phyloP scores from a whole-genome alignment of 257 asterid genomes.

The Plantago ovata region DNA sequence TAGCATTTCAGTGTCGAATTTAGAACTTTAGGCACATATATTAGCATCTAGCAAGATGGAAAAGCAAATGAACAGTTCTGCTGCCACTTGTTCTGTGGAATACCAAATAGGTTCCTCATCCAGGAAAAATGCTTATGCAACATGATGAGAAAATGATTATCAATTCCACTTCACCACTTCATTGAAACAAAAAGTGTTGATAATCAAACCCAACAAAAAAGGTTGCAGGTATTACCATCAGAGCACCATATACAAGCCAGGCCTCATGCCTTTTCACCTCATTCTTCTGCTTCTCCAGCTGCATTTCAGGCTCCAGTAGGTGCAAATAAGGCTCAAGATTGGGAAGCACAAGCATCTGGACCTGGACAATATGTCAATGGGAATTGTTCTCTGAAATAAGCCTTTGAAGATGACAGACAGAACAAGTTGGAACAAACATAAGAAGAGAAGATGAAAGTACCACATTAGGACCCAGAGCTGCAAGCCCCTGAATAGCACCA shows the following conservation, averaged over 20 bases:
- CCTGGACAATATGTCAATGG: conserved; percentile 39
- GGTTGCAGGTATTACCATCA: conserved; percentile 49
- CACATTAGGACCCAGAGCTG: conserved; percentile 93
- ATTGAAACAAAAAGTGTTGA: conserved; percentile 4
- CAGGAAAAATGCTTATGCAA: not conserved
- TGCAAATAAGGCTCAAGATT: conserved; percentile 75
- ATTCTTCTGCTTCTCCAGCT: conserved; percentile 83
- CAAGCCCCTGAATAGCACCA: conserved; percentile 96
- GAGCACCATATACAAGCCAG: conserved; percentile 93
- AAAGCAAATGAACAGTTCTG: not conserved
- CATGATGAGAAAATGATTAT: conserved; percentile 1
- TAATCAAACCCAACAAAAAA: not conserved
- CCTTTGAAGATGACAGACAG: not conserved
- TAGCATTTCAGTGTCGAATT: not conserved
- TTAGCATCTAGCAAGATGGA: not conserved
- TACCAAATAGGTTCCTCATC: not conserved
- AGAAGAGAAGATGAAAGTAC: conserved; percentile 35
- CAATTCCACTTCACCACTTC: not conserved
- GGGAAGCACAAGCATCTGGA: conserved; percentile 75
- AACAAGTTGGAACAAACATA: conserved; percentile 1
- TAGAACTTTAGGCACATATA: not conserved
- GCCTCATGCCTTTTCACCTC: conserved; percentile 95
- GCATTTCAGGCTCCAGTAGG: conserved; percentile 95
- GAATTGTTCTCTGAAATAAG: conserved; percentile 12
- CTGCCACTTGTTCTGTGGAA: not conserved